phyloP scores from a whole-genome alignment of 306 rosid species.

The Dryas octopetala region DNA sequence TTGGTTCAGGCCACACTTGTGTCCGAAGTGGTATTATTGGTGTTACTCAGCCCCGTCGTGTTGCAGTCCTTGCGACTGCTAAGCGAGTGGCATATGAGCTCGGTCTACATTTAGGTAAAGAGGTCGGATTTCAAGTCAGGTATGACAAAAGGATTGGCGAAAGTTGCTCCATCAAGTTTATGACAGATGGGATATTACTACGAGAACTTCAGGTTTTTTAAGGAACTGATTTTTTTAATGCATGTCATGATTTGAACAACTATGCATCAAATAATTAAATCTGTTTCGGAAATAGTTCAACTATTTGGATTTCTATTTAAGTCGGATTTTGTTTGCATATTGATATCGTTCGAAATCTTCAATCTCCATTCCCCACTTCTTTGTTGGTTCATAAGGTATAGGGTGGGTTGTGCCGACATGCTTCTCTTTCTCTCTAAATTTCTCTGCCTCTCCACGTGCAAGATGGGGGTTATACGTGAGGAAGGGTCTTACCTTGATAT shows the following conservation, averaged over 20 bases:
- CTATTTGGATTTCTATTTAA: not conserved
- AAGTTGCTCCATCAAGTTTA: conserved; percentile 79
- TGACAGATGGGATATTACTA: conserved; percentile 96
- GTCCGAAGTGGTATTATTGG: conserved; percentile 67
- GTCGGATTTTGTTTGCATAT: not conserved
- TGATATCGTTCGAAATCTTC: not conserved
- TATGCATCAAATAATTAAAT: not conserved
- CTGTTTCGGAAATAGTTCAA: not conserved
- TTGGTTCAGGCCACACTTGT: conserved; percentile 58
- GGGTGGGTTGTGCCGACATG: too few relatives aligned
- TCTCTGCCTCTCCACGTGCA: too few relatives aligned
- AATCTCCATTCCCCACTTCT: too few relatives aligned
- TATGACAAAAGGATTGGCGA: conserved; percentile 84
- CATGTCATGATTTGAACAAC: conserved; percentile 11
- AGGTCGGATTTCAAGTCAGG: conserved; percentile 93
- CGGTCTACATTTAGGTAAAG: conserved; percentile 71
- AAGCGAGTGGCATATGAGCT: conserved; percentile 92
- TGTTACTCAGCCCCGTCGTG: conserved; percentile 95
- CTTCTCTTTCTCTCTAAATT: too few relatives aligned
- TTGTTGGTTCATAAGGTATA: too few relatives aligned
- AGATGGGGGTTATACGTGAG: too few relatives aligned
- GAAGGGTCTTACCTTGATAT: too few relatives aligned
- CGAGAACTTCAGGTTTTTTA: conserved; percentile 77
- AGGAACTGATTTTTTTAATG: not conserved
- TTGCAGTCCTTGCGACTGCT: conserved; percentile 92